A percentile compares a stretch with the other conserved stretches of the same genome.
These are phyloP conservation scores for Boletus bicolor DNA, from an alignment of 768 basidiomycete species.

Conservation along the genomic window DNA sequence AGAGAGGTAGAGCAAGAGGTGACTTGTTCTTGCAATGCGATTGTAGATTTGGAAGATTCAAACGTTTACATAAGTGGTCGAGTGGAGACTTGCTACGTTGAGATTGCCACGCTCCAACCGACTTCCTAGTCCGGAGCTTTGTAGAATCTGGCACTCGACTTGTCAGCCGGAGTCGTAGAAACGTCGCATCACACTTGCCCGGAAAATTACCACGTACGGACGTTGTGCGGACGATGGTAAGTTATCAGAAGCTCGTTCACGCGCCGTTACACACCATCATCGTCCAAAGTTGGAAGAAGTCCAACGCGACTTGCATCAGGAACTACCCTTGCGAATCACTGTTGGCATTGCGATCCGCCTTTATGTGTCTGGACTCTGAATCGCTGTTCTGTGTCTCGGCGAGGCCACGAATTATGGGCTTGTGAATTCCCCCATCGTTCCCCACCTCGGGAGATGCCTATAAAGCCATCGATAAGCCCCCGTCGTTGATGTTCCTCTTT, in stretches of 20 bases:
- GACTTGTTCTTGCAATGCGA: not conserved
- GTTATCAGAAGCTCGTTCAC: not conserved
- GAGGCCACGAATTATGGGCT: not conserved
- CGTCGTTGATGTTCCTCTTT: not conserved
- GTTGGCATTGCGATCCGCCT: not conserved
- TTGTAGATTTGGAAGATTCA: not conserved
- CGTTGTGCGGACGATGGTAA: not conserved
- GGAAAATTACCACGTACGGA: not conserved
- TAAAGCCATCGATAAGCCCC: not conserved
- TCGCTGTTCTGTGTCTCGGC: not conserved
- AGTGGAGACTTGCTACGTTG: no score
- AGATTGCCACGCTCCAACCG: not conserved
- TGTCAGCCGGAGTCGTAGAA: not conserved
- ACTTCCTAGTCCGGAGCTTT: not conserved
- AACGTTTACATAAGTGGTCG: no score
- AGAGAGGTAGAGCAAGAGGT: not conserved
- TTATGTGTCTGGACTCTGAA: not conserved
- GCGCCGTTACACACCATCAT: not conserved
- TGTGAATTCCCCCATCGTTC: not conserved
- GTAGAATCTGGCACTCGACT: not conserved
- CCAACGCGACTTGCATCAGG: not conserved
- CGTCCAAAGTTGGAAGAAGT: not conserved
- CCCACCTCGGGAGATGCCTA: not conserved
- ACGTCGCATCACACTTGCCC: not conserved
- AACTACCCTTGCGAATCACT: slow-evolving; percentile 1